A percentile compares a stretch with the other conserved stretches of the same genome.
Conservation (phyloP, 139 green algal genomes). For the Coelastrella sp. region DNA sequence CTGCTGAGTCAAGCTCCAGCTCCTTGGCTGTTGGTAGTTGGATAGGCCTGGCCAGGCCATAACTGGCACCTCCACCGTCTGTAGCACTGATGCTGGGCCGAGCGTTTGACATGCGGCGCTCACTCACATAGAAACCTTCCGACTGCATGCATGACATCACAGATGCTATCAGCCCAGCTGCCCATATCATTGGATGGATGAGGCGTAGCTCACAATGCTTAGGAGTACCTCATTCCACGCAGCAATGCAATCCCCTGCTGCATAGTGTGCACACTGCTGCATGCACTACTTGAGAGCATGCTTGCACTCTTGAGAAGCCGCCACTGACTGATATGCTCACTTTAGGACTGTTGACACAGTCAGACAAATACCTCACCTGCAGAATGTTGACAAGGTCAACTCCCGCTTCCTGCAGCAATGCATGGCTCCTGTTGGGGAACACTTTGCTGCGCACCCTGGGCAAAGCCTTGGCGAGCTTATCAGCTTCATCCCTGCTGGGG, state of each 20-base stretch:
- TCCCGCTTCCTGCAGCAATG: slow-evolving; percentile 86
- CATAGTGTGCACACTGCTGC: too few species aligned
- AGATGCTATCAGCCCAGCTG: neutral
- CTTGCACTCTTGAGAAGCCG: too few species aligned
- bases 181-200: neutral
- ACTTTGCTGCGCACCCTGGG: slow-evolving; percentile 55
- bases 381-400: slow-evolving; percentile 80
- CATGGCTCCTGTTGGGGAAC: slow-evolving; percentile 74
- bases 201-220: neutral
- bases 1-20: slow-evolving; percentile 36
- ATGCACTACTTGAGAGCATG: too few species aligned
- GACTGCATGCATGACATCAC: slow-evolving; percentile 49
- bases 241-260: too few species aligned
- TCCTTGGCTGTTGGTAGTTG: slow-evolving; percentile 81
- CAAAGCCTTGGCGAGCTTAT: slow-evolving; percentile 65
- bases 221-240: too few species aligned
- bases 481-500: slow-evolving; percentile 71
- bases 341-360: neutral
- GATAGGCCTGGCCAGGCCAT: slow-evolving; percentile 77
- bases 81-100: neutral
- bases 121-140: slow-evolving; percentile 82
- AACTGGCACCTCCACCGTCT: slow-evolving; percentile 54
- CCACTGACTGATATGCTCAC: too few species aligned
- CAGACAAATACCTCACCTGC: slow-evolving; percentile 31
- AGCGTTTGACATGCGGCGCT: slow-evolving; percentile 63